These are phyloP conservation scores for Fusarium poae DNA, from an alignment of 2,329 filamentous ascomycete species.

Conservation along the genomic window DNA sequence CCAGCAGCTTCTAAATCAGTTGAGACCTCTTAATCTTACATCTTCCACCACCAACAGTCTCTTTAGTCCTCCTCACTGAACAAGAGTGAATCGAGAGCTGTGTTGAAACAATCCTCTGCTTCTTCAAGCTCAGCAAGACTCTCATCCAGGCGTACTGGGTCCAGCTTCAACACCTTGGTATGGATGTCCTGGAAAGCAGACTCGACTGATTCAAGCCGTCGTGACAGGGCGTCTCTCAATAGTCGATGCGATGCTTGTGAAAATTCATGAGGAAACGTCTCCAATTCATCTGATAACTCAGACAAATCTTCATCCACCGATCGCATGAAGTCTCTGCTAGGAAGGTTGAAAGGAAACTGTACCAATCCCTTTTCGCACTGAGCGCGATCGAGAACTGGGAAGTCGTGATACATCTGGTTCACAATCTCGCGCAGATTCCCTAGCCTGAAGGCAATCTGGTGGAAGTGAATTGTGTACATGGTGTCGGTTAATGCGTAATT, in stretches of 20 bases:
- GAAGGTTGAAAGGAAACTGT: not conserved
- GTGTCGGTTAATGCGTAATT: not conserved
- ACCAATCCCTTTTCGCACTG: not conserved
- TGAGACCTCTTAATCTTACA: not conserved
- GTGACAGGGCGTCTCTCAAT: not conserved
- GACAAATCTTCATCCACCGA: not conserved
- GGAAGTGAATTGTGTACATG: not conserved
- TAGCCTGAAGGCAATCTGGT: accelerated
- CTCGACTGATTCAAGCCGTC: not conserved
- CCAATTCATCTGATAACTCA: not conserved
- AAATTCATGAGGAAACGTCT: not conserved
- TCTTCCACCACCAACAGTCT: not conserved
- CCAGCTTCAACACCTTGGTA: not conserved
- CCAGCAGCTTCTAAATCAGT: not conserved
- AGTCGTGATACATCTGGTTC: not conserved
- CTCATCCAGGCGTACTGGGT: not conserved
- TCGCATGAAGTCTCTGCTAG: not conserved
- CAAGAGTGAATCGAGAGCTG: not conserved
- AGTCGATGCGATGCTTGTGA: accelerated
- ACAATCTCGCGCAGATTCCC: accelerated
- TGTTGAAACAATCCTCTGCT: not conserved
- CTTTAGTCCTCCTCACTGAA: not conserved
- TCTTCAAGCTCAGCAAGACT: not conserved
- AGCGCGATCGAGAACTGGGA: not conserved
- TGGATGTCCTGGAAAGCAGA: not conserved